Evolutionary conservation across 2,329 filamentous ascomycete genomes (phyloP), one percentile per base, ranked within the genome.

Genomic region (Penicillium sp.): DNA sequence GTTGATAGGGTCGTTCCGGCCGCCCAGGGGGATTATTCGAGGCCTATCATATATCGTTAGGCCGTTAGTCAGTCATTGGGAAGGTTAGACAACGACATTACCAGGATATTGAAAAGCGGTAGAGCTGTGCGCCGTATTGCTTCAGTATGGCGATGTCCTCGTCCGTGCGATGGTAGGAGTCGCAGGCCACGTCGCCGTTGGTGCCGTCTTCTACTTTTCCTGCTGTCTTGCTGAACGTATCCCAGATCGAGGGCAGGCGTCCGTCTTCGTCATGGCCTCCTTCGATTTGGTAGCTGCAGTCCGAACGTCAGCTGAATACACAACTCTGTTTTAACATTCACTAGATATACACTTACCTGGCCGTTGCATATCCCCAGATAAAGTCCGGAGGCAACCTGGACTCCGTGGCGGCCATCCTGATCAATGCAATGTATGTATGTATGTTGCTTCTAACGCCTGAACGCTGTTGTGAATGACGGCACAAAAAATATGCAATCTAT

Each of bases 91-190:
- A 46, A 33, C 26, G 26, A 8, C 51, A 61, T 21, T 58, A 74
- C 84, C 84, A 95, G 20, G 89, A 89, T 61, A 95, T 79, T 49
- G 90, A 94, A 76, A 95, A 95, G 50, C 90, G 88, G 76, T 95
- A 95, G 38, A 83, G 83, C 66, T 83, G 83, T 57, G 89, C 84
- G 54, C 89, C 88, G 24, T 89, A 82, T 51, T 81, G 77, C 76
- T 91, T 91, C 62, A 96, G 79, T 35, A 96, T 81, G 11, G 80
- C 83, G 67, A 95, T 89, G 68, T 96, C 91, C 68, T 90, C 84
- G 40, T 78, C 79, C 51, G 86, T 90, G 53, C 87, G 85, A 75
- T 93, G 86, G 79, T 95, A 95, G 26, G 89, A 92, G 77, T 95
- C 90, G 75, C 91, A 96, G 38, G 91, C 90, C 45, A 89, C 82